These are phyloP conservation scores for Cantharellus anzutake DNA, from an alignment of 768 basidiomycete genomes.

Conservation along the genomic window DNA sequence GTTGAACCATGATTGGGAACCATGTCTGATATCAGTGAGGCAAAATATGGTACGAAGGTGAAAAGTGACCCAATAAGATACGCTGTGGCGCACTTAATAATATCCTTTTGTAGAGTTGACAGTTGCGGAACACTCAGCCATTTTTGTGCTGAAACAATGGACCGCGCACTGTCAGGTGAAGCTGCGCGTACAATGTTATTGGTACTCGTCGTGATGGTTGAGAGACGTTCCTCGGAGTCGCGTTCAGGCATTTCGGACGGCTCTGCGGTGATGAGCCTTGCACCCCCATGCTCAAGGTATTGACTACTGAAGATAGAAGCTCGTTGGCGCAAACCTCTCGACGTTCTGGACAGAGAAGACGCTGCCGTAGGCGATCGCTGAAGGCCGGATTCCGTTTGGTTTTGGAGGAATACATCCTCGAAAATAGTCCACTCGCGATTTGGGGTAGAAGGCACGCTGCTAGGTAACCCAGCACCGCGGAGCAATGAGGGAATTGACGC, in stretches of 20 bases:
- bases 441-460: neutral
- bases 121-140: constrained; percentile 13
- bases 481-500: neutral
- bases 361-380: neutral
- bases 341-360: neutral
- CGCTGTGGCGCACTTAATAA: constrained; percentile 80
- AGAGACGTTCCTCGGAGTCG: too few relatives aligned
- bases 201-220: too few relatives aligned
- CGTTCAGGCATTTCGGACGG: neutral
- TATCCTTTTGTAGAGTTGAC: constrained; percentile 31
- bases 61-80: constrained; percentile 84
- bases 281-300: neutral
- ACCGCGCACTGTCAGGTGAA: neutral
- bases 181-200: too few relatives aligned
- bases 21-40: constrained; percentile 45
- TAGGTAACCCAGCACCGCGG: neutral
- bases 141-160: neutral
- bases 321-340: neutral
- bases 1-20: constrained; percentile 30
- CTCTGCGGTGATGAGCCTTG: neutral
- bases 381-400: neutral
- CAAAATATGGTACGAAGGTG: constrained; percentile 68
- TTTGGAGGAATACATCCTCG: neutral
- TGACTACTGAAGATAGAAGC: neutral
- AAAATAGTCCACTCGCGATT: neutral